A percentile compares a stretch with the other conserved stretches of the same genome.
phyloP scores from a whole-genome alignment of 345 rosid genomes.

The Reutealis trisperma region DNA sequence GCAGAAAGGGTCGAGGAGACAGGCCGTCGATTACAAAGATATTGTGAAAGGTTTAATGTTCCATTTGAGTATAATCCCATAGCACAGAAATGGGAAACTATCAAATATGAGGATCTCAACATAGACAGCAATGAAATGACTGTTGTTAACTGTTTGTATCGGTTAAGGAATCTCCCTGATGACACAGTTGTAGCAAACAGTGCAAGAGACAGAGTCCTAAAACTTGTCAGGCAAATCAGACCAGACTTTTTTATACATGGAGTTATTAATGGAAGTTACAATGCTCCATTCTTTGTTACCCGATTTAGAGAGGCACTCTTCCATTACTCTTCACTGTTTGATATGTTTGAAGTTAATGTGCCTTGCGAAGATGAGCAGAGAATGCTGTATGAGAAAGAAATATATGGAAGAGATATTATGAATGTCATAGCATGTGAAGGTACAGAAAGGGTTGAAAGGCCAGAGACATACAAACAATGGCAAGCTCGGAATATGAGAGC shows the following conservation, averaged over 20 bases:
- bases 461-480: slow-evolving; percentile 81
- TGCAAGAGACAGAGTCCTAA: slow-evolving; percentile 63
- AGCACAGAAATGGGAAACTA: slow-evolving; percentile 79
- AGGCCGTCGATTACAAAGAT: slow-evolving; percentile 52
- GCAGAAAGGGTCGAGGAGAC: slow-evolving; percentile 73
- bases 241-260: slow-evolving; percentile 71
- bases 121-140: slow-evolving; percentile 55
- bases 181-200: slow-evolving; percentile 55
- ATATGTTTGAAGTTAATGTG: slow-evolving; percentile 55
- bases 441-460: slow-evolving; percentile 61
- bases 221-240: slow-evolving; percentile 51
- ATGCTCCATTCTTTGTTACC: slow-evolving; percentile 67
- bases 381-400: slow-evolving; percentile 58
- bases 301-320: slow-evolving; percentile 71
- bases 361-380: slow-evolving; percentile 55
- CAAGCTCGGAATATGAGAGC: slow-evolving; percentile 40
- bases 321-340: slow-evolving; percentile 66
- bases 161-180: slow-evolving; percentile 64
- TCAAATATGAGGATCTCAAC: slow-evolving; percentile 59
- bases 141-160: slow-evolving; percentile 54
- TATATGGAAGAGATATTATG: slow-evolving; percentile 53
- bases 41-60: slow-evolving; percentile 57
- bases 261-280: slow-evolving; percentile 56
- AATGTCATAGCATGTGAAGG: slow-evolving; percentile 81
- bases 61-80: slow-evolving; percentile 59